phyloP scores from a whole-genome alignment of 768 basidiomycete species.

The Russula virescens region DNA sequence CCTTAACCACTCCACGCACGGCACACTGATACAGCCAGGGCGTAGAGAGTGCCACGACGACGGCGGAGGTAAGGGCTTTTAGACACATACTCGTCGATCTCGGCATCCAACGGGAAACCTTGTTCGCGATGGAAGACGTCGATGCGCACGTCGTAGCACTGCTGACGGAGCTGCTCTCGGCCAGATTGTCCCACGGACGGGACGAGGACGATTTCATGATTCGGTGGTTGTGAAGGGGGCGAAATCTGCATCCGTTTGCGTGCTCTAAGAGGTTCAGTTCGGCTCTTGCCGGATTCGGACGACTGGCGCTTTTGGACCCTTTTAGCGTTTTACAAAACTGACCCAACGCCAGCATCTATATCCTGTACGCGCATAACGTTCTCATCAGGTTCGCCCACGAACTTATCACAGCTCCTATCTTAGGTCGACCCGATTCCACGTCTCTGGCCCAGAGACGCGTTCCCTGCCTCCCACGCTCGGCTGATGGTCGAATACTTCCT shows the following conservation, averaged over 20 bases:
- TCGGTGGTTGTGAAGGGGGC: not conserved
- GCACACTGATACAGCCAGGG: too few species aligned
- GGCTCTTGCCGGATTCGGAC: conserved; percentile 1
- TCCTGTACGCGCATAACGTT: not conserved
- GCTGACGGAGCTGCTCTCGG: conserved; percentile 47
- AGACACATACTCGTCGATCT: conserved; percentile 62
- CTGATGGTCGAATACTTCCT: conserved; percentile 23
- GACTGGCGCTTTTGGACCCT: too few species aligned
- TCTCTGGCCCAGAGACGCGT: not conserved
- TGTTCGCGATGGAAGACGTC: conserved; percentile 62
- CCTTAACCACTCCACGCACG: not conserved
- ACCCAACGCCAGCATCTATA: too few species aligned
- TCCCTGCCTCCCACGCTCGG: not conserved
- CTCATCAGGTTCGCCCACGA: not conserved
- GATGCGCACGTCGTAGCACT: conserved; percentile 60
- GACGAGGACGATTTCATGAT: conserved; percentile 55
- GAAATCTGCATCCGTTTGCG: too few species aligned
- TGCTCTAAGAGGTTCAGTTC: not conserved
- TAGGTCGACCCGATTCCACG: not conserved
- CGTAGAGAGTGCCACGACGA: not conserved
- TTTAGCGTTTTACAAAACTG: too few species aligned
- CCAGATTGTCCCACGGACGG: conserved; percentile 33
- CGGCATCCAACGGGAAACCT: conserved; percentile 64
- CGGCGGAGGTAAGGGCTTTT: conserved; percentile 9
- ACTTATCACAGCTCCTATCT: not conserved